phyloP scores from a whole-genome alignment of 441 rosid genomes.

The Syzygium malaccense region DNA sequence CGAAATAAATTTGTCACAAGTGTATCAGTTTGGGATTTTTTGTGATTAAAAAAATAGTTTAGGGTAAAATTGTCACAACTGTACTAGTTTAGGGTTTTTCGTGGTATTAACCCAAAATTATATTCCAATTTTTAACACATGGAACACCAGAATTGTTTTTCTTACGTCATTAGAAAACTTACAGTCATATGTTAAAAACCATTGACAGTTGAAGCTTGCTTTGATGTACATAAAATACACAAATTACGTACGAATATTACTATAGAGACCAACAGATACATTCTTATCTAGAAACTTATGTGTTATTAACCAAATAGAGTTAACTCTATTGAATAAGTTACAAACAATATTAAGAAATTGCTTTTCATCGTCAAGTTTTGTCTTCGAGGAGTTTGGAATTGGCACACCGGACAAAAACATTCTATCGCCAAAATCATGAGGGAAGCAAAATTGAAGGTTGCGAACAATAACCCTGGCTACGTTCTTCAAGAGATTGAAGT shows the following conservation, averaged over 20 bases:
- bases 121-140: background rate
- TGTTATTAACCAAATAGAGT: background rate
- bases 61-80: no score
- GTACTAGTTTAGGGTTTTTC: no score
- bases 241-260: background rate
- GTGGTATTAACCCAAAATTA: background rate
- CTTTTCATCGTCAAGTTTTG: background rate
- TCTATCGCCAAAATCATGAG: background rate
- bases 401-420: background rate
- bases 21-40: no score
- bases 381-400: background rate
- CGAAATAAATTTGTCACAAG: no score
- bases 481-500: background rate
- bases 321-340: background rate
- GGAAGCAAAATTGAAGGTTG: background rate
- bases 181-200: background rate
- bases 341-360: background rate
- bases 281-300: background rate
- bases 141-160: background rate
- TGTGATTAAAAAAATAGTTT: no score
- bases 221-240: background rate
- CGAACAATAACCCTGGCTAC: background rate
- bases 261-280: background rate
- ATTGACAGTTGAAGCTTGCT: background rate
- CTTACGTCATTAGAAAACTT: background rate